Percentiles rank a stretch among this genome's conserved stretches.
These are phyloP conservation scores for Bruguiera gymnorhiza DNA, from an alignment of 345 rosid species.

Conservation along the genomic window DNA sequence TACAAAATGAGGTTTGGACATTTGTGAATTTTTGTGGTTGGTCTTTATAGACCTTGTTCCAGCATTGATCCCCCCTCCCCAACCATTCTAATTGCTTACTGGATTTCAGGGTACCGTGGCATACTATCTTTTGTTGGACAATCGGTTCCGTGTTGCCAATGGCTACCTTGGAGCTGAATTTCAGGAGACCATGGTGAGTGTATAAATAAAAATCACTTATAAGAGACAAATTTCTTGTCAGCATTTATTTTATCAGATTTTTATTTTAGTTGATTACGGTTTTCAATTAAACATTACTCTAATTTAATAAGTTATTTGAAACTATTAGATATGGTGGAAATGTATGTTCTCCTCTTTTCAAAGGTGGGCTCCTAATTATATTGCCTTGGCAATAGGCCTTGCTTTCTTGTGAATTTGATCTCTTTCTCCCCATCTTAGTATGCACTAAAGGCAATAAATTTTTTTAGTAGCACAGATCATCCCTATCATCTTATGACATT, in stretches of 20 bases:
- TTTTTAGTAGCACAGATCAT: too few relatives aligned
- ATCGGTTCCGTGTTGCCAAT: conserved; percentile 67
- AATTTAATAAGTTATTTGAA: background rate
- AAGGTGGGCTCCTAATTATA: background rate
- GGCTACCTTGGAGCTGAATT: conserved; percentile 77
- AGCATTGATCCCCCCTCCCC: background rate
- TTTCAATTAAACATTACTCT: background rate
- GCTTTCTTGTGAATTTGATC: too few relatives aligned
- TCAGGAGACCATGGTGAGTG: conserved; percentile 60
- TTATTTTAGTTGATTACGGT: background rate
- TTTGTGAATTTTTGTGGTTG: conserved; percentile 9
- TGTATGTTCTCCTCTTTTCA: background rate
- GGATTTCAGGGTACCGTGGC: conserved; percentile 86
- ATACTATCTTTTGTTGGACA: conserved; percentile 83
- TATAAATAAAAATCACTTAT: conserved; percentile 6
- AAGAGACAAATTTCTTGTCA: background rate
- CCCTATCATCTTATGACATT: too few relatives aligned
- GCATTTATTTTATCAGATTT: background rate
- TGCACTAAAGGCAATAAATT: too few relatives aligned
- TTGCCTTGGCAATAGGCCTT: too few relatives aligned
- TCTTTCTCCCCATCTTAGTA: too few relatives aligned
- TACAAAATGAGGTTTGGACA: conserved; percentile 65
- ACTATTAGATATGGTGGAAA: background rate
- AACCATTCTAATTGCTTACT: background rate
- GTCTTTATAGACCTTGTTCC: background rate